phyloP scores from a whole-genome alignment of 257 asterid genomes.

The Henckelia pumila region DNA sequence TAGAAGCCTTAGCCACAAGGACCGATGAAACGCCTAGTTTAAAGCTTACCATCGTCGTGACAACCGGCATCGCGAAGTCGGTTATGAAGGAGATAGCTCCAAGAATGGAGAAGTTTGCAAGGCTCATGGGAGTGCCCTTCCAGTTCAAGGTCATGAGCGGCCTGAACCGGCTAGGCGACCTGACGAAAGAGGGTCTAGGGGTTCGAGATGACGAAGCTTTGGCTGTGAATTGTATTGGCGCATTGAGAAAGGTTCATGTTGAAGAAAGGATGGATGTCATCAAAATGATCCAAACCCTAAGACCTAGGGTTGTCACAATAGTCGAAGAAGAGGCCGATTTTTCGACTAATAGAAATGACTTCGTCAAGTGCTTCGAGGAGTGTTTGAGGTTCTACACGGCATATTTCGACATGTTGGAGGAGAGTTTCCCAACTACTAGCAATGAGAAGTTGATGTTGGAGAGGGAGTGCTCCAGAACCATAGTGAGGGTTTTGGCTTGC shows the following conservation, averaged over 20 bases:
- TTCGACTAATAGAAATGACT: slow-evolving; percentile 37
- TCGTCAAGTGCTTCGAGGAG: slow-evolving; percentile 64
- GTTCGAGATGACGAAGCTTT: slow-evolving; percentile 65
- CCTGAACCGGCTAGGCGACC: slow-evolving; percentile 38
- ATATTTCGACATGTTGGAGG: slow-evolving; percentile 79
- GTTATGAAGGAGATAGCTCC: slow-evolving; percentile 76
- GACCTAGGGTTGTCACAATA: slow-evolving; percentile 62
- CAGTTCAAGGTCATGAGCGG: slow-evolving; percentile 54
- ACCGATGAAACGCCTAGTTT: slow-evolving; percentile 74
- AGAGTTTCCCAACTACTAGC: slow-evolving; percentile 65
- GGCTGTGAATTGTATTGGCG: slow-evolving; percentile 67
- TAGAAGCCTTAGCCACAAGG: slow-evolving; percentile 81
- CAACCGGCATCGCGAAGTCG: slow-evolving; percentile 36
- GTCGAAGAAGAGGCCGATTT: slow-evolving; percentile 90
- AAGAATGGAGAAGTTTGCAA: slow-evolving; percentile 78
- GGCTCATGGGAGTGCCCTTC: slow-evolving; percentile 97
- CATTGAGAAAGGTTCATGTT: slow-evolving; percentile 36
- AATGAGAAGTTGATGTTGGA: slow-evolving; percentile 75
- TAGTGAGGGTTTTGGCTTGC: slow-evolving; percentile 78
- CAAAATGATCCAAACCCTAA: slow-evolving; percentile 38
- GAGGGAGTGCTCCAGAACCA: slow-evolving; percentile 68
- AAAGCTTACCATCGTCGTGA: slow-evolving; percentile 59
- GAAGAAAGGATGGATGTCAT: slow-evolving; percentile 39
- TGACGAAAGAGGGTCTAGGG: slow-evolving; percentile 47
- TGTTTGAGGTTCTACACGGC: slow-evolving; percentile 68